phyloP scores from a whole-genome alignment of 1,139 yeast genomes.

The Yamadazyma taylorii region DNA sequence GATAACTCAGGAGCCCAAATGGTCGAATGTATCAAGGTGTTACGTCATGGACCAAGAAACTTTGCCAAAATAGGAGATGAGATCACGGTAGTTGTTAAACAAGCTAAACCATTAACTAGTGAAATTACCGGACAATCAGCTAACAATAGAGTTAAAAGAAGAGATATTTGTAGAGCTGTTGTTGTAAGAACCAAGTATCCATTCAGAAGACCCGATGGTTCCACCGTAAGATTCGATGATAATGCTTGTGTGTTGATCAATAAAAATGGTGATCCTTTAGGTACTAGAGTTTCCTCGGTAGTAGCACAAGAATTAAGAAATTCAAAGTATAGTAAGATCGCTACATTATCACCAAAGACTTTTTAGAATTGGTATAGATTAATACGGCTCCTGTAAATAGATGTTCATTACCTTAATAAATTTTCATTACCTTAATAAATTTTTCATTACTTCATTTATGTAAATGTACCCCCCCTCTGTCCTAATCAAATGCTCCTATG shows the following conservation, averaged over 20 bases:
- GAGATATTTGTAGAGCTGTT: constrained; percentile 94
- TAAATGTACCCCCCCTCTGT: no score
- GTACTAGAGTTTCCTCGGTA: constrained; percentile 88
- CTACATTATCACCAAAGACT: constrained; percentile 88
- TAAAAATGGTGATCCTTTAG: constrained; percentile 91
- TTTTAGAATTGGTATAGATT: constrained; percentile 34
- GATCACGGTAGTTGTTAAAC: constrained; percentile 91
- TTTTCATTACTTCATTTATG: no score
- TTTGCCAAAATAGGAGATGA: constrained; percentile 88
- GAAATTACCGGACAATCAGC: constrained; percentile 69
- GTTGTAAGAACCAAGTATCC: constrained; percentile 92
- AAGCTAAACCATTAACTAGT: constrained; percentile 72
- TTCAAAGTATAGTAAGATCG: constrained; percentile 81
- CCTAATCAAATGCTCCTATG: constrained; percentile 25
- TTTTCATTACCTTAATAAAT: no score
- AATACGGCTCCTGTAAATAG: constrained; percentile 5
- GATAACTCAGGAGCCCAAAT: constrained; percentile 95
- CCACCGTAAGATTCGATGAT: constrained; percentile 85
- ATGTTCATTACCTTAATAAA: neutral
- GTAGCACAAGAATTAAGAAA: constrained; percentile 91
- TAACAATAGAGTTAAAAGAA: constrained; percentile 83
- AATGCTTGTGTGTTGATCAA: constrained; percentile 95
- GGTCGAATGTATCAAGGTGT: constrained; percentile 94
- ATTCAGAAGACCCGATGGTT: constrained; percentile 82
- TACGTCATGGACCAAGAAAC: constrained; percentile 83